Percentiles rank a stretch among this genome's conserved stretches.
These are phyloP conservation scores for Aquilaria yunnanensis DNA, from an alignment of 345 rosid species.

Conservation along the genomic window DNA sequence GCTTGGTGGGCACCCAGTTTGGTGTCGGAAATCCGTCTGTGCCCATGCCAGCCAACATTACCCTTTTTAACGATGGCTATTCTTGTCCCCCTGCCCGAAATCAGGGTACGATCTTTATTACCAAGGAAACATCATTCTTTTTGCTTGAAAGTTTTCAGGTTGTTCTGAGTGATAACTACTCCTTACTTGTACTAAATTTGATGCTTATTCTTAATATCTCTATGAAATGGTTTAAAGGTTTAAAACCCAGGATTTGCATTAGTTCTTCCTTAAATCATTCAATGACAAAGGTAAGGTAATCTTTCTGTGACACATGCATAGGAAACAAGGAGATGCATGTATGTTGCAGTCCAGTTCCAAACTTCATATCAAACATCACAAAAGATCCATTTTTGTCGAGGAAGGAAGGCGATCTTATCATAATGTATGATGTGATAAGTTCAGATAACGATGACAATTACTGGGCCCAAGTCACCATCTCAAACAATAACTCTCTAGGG, in stretches of 20 bases:
- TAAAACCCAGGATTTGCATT: no score
- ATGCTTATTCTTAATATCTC: no score
- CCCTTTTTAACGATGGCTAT: conserved; percentile 77
- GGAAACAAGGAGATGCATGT: conserved; percentile 54
- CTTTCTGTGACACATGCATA: conserved; percentile 14
- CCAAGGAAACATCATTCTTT: no score
- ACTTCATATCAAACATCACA: conserved; percentile 29
- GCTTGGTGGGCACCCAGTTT: conserved; percentile 75
- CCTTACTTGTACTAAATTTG: neutral
- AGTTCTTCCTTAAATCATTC: no score
- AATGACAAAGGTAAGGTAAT: neutral
- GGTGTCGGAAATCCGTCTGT: conserved; percentile 60
- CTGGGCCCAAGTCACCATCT: conserved; percentile 71
- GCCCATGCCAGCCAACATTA: conserved; percentile 66
- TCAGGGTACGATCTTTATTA: conserved; percentile 34
- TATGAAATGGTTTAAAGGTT: no score
- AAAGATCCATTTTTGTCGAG: conserved; percentile 56
- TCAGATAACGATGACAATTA: conserved; percentile 47
- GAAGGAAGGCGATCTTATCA: conserved; percentile 72
- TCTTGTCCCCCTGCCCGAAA: conserved; percentile 42
- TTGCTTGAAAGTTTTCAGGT: no score
- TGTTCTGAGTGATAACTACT: neutral
- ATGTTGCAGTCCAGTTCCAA: conserved; percentile 58
- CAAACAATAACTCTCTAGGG: conserved; percentile 74
- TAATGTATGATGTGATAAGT: conserved; percentile 81